Conservation (phyloP, 78 protist genomes). For the Monosiga brevicollis region DNA sequence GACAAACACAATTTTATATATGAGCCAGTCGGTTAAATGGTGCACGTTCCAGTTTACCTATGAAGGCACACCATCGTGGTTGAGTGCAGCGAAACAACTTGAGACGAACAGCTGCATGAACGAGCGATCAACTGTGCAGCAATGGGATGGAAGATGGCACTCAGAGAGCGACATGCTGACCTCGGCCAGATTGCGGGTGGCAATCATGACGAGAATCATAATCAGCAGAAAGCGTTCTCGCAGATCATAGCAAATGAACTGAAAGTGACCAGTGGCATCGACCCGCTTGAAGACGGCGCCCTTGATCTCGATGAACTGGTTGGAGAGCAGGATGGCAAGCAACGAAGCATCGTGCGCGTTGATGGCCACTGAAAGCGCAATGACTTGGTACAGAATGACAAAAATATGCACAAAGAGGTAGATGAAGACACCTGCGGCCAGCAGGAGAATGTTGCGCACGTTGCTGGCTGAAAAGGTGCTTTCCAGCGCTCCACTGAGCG, state of each 20-base stretch:
- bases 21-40: background rate
- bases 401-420: constrained; percentile 17
- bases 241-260: constrained; percentile 60
- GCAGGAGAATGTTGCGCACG: too few species aligned
- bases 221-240: constrained; percentile 66
- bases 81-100: background rate
- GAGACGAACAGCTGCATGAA: background rate
- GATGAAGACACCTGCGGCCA: background rate
- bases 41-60: background rate
- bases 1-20: constrained; percentile 4
- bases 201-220: constrained; percentile 31
- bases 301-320: constrained; percentile 76
- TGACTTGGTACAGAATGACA: constrained; percentile 13
- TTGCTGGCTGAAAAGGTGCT: too few species aligned
- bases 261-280: constrained; percentile 46
- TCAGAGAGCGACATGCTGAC: constrained; percentile 8
- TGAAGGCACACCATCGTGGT: background rate
- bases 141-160: background rate
- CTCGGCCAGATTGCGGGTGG: constrained; percentile 38
- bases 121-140: too few species aligned
- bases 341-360: constrained; percentile 63
- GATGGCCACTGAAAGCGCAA: constrained; percentile 77
- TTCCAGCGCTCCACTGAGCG: too few species aligned
- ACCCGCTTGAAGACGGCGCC: constrained; percentile 71
- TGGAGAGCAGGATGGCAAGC: constrained; percentile 72